Percentiles rank a stretch among this genome's conserved stretches.
Conservation (phyloP, 768 basidiomycete species). For the Boletus eberwhitei region DNA sequence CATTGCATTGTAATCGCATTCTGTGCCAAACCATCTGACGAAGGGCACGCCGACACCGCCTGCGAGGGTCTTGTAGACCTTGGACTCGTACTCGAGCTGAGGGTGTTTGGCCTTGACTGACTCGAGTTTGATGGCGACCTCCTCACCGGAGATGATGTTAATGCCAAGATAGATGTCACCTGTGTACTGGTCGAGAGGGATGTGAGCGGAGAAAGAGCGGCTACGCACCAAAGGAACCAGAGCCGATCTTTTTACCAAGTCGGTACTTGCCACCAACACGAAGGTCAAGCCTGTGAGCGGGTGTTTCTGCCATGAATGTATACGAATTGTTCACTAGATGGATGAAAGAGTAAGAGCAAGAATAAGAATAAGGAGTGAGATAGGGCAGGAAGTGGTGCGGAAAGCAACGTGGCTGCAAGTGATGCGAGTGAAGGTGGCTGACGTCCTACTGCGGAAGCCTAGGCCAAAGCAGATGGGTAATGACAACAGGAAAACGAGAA, state of each 20-base stretch:
- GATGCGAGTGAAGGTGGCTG: slow-evolving; percentile 37
- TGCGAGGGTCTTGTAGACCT: slow-evolving; percentile 95
- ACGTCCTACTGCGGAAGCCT: slow-evolving; percentile 19
- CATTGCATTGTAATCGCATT: slow-evolving; percentile 99
- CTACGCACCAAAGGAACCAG: slow-evolving; percentile 90
- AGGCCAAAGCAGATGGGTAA: not conserved
- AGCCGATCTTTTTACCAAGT: slow-evolving; percentile 98
- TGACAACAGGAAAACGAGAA: not conserved
- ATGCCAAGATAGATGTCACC: slow-evolving; percentile 99
- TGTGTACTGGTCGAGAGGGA: slow-evolving; percentile 30
- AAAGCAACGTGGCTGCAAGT: slow-evolving; percentile 26
- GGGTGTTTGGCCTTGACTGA: slow-evolving; percentile 99
- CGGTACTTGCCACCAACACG: slow-evolving; percentile 94
- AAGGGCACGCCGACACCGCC: slow-evolving; percentile 99
- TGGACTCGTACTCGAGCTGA: slow-evolving; percentile 98
- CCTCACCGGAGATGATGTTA: slow-evolving; percentile 99
- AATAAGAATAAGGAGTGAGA: slow-evolving; percentile 21
- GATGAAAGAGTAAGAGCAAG: slow-evolving; percentile 1
- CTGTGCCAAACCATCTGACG: slow-evolving; percentile 90
- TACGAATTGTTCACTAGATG: slow-evolving; percentile 9
- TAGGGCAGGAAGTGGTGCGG: slow-evolving; percentile 31
- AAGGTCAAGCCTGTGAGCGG: slow-evolving; percentile 74
- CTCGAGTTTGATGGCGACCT: slow-evolving; percentile 99
- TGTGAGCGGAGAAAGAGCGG: not conserved
- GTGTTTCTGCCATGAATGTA: slow-evolving; percentile 66